Base-by-base conservation (phyloP, 306 rosid genomes). In the Cucurbita argyrosperma region DNA sequence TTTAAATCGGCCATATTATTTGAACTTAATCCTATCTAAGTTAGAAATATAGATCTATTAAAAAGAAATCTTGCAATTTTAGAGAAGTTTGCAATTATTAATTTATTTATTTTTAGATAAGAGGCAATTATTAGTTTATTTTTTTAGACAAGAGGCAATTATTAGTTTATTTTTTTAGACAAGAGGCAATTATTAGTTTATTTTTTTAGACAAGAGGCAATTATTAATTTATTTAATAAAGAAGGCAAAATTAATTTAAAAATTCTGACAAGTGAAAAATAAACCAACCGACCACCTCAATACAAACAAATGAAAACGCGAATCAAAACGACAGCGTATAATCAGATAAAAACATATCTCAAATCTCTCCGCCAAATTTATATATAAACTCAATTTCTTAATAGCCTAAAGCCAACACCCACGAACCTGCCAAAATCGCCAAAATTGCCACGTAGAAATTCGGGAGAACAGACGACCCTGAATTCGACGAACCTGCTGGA, bases 401-500 rank as follows among this genome's bases (percentile, higher is more conserved):
- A 51, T 79, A 84, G 61, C 76, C 71, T 53, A 68, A 8, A 75
- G 54, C 77, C 52, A 69, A 45, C 42, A 7, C 70, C 59, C 6
- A 45, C 16, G 38, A 72, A 35, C 63, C 65, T 21, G 16, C 77
- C 69, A 74, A 59, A 30, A 56, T 42, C 11, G 55, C 67, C 55
- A 45, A 21, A 45, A 74, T 21, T 7, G 19, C 55, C 2, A 21
- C 65, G 37, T 74, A 58, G 30, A 59, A 43, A 8, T 47, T 42
- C 5, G 63, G 56, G 30, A 3, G 80, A 79, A 14, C 66, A 8
- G 37, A 10, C 51, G 47, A n/a, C 46, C 21, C 81, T 83, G 42
- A 86, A 79, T 74, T 69, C 23, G 96, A 82, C 38, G 88, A 59
- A 21, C 30, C 68, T 5, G 63, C 8, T 5, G 70, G 70, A 46